Conservation (phyloP, 2,329 filamentous ascomycete genomes). For the Aspergillus sp. region DNA sequence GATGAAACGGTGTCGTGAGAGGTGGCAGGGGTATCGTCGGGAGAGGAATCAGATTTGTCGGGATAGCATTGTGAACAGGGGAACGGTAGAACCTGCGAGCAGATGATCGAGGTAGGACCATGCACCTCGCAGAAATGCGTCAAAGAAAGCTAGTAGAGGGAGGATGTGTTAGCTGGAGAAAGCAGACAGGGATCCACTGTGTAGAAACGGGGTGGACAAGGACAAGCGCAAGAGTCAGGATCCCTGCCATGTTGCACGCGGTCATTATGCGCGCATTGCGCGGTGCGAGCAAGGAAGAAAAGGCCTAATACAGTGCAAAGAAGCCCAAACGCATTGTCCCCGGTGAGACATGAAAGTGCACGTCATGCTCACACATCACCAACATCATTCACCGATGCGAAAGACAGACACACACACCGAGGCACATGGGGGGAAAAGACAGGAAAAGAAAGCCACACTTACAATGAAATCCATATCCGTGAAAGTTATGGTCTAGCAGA, state of each 20-base stretch:
- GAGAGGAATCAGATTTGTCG: conserved; percentile 40
- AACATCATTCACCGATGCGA: not conserved
- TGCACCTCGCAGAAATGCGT: conserved; percentile 66
- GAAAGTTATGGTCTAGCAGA: conserved; percentile 30
- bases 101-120: conserved; percentile 64
- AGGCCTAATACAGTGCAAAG: not conserved
- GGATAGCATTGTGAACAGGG: conserved; percentile 56
- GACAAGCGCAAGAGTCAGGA: conserved; percentile 6
- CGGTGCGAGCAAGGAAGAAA: not conserved
- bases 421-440: conserved; percentile 2
- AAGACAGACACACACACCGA: not conserved
- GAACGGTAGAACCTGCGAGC: conserved; percentile 59
- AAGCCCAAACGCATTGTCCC: not conserved
- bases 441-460: conserved; percentile 32
- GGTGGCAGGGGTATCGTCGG: conserved; percentile 44
- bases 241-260: conserved; percentile 13
- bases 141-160: conserved; percentile 55
- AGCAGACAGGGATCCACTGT: conserved; percentile 7
- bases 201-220: conserved; percentile 1
- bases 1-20: conserved; percentile 34
- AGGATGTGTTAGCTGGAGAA: conserved; percentile 5
- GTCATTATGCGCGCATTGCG: not conserved
- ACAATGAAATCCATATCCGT: conserved; percentile 50
- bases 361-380: not conserved
- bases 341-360: not conserved